Evolutionary conservation across 2,329 filamentous ascomycete species (phyloP), one percentile per base, ranked within the genome.

Genomic region (Penicillium sp.): DNA sequence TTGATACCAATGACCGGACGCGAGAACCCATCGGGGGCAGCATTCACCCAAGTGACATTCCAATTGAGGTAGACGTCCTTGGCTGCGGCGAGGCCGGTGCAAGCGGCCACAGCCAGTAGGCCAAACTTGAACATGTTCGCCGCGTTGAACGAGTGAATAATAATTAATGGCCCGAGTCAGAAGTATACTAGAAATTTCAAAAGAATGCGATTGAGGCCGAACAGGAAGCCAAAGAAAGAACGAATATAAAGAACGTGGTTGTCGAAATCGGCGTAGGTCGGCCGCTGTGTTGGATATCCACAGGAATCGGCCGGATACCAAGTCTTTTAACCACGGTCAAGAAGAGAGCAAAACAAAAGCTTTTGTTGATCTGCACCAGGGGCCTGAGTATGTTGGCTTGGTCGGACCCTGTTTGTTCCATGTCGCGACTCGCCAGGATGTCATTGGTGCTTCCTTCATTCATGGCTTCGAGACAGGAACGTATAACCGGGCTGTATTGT

Each of bases 1-100:
- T 93, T 92, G 72, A 93, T 86, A 38, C 86, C 87, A 63, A 92
- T 88, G 3, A 80, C 80, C 1, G 82, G 77, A 28, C 87, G 78
- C 33, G 80, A 75, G 7, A 77, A 73, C 18, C 83, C 84, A 71
- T 92, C 88, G 0, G 88, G 88, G 59, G 87, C 86, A 29, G 84
- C 80, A 35, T 71, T 79, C 10, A 88, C 81, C 87, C 87, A 90
- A 50, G 78, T 80, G 55, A 89, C 76, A 59, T 84, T 81, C 72
- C 86, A 89, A 7, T 59, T 39, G 3, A 60, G 49, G 43, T 55
- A 51, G 2, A 61, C 59, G n/a, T 61, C 59, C 41, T 60, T 61
- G 9, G 59, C 59, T 3, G 47, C 54, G 2, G 42, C 59, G 16
- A 61, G 44, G 16, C 52, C 58, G 11, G 49, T 51, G 31, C 49